These are phyloP conservation scores for Vaccinium macrocarpon DNA, from an alignment of 148 eudicot genomes.

Conservation along the genomic window DNA sequence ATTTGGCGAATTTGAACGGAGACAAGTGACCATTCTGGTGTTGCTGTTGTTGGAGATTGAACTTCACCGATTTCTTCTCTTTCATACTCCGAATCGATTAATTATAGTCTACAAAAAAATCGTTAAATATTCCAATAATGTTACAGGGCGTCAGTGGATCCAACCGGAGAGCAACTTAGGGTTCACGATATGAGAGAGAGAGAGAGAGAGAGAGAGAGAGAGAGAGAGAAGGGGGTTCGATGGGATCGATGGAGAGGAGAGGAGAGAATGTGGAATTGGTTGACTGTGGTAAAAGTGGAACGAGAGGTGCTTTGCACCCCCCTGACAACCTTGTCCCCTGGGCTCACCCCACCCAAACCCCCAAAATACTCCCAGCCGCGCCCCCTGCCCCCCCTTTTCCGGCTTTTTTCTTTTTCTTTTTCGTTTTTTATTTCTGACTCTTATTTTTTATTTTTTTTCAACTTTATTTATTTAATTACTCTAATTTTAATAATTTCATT, in stretches of 20 bases:
- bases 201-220: neutral
- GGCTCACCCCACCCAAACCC: no score
- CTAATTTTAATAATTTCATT: no score
- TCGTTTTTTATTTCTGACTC: no score
- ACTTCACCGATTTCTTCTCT: slow-evolving; percentile 62
- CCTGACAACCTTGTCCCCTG: no score
- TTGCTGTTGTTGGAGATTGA: slow-evolving; percentile 31
- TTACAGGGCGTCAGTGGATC: neutral
- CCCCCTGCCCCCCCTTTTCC: no score
- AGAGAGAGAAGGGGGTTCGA: neutral
- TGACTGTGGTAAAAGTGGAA: neutral
- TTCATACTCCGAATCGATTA: slow-evolving; percentile 33
- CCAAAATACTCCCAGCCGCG: no score
- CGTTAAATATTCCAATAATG: neutral
- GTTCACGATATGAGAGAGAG: neutral
- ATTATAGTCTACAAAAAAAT: neutral
- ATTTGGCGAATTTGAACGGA: slow-evolving; percentile 68
- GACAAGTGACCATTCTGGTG: slow-evolving; percentile 68
- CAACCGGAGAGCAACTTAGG: slow-evolving; percentile 1
- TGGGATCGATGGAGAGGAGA: neutral
- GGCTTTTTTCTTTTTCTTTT: no score
- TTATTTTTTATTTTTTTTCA: no score
- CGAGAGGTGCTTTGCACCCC: no score
- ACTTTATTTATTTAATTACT: no score
- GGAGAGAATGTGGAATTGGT: neutral